Conservation (phyloP, 371 early-diverging fungal genomes). For the Mortierella sp. region DNA sequence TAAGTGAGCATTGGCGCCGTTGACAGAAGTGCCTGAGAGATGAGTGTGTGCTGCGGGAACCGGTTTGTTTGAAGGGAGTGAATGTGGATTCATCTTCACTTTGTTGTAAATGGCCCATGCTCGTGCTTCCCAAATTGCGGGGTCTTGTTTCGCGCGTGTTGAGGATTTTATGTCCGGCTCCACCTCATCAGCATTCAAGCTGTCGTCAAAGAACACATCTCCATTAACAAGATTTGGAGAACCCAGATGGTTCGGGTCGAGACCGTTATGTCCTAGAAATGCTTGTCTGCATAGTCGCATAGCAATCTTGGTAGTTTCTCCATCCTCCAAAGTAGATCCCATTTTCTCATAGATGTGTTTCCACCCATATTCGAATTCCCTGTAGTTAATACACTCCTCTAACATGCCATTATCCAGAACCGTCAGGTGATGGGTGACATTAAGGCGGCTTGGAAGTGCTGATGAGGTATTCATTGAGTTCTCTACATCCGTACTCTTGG, state of each 20-base stretch:
- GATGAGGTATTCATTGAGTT: slow-evolving; percentile 1
- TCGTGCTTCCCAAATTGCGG: slow-evolving; percentile 52
- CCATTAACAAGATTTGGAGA: slow-evolving; percentile 22
- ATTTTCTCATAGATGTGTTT: slow-evolving; percentile 47
- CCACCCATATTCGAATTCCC: slow-evolving; percentile 54
- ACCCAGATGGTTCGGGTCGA: slow-evolving; percentile 16
- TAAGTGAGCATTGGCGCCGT: background rate
- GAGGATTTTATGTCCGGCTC: background rate
- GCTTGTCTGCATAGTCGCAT: slow-evolving; percentile 53
- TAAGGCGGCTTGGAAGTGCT: slow-evolving; percentile 39
- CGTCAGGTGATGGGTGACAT: slow-evolving; percentile 43
- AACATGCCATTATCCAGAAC: slow-evolving; percentile 51
- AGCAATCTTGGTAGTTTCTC: slow-evolving; percentile 40
- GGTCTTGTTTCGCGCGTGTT: background rate
- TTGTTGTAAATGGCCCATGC: slow-evolving; percentile 57
- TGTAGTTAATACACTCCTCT: slow-evolving; percentile 43
- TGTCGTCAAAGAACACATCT: slow-evolving; percentile 20
- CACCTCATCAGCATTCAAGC: background rate
- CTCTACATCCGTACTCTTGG: slow-evolving; percentile 12
- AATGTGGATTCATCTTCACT: slow-evolving; percentile 33
- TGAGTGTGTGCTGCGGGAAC: slow-evolving; percentile 10
- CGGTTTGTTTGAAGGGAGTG: slow-evolving; percentile 12
- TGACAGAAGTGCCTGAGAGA: background rate
- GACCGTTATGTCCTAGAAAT: slow-evolving; percentile 38
- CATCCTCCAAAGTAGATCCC: slow-evolving; percentile 46